Conservation (phyloP, 768 basidiomycete genomes). For the Rhizopogon rudus region DNA sequence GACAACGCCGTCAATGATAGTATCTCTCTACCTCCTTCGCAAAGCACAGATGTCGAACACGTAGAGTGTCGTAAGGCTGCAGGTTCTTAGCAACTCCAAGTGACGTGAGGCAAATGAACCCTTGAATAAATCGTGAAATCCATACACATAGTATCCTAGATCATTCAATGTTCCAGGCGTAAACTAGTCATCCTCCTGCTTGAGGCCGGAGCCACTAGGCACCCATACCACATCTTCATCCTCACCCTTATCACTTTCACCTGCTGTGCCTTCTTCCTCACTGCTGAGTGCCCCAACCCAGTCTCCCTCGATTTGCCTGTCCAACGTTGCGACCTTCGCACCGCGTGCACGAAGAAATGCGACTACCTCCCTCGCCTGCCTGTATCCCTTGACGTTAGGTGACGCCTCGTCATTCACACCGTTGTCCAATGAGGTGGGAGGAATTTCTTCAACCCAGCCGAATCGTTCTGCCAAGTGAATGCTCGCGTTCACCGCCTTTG, state of each 20-base stretch:
- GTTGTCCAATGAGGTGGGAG: constrained; percentile 10
- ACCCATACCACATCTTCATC: constrained; percentile 31
- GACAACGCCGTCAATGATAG: background rate
- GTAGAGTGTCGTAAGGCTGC: background rate
- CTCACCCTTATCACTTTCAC: constrained; percentile 19
- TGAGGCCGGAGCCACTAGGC: constrained; percentile 9
- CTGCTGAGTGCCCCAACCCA: constrained; percentile 66
- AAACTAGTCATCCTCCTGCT: constrained; percentile 10
- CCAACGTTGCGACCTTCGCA: constrained; percentile 58
- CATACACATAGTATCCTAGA: background rate
- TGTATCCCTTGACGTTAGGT: constrained; percentile 41
- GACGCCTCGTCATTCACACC: constrained; percentile 22
- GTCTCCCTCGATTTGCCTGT: constrained; percentile 44
- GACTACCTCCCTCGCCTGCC: constrained; percentile 69
- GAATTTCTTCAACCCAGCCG: constrained; percentile 33
- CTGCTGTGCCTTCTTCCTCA: constrained; percentile 34
- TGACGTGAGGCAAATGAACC: background rate
- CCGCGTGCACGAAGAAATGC: constrained; percentile 64
- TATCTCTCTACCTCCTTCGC: background rate
- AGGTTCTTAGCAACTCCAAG: background rate
- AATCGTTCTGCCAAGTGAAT: constrained; percentile 43
- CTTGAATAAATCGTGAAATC: background rate
- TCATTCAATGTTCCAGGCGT: background rate
- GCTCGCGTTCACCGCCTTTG: constrained; percentile 42
- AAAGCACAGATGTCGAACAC: background rate